Evolutionary conservation across 345 rosid species (phyloP).

Genomic region (Streptanthus diversifolius): DNA sequence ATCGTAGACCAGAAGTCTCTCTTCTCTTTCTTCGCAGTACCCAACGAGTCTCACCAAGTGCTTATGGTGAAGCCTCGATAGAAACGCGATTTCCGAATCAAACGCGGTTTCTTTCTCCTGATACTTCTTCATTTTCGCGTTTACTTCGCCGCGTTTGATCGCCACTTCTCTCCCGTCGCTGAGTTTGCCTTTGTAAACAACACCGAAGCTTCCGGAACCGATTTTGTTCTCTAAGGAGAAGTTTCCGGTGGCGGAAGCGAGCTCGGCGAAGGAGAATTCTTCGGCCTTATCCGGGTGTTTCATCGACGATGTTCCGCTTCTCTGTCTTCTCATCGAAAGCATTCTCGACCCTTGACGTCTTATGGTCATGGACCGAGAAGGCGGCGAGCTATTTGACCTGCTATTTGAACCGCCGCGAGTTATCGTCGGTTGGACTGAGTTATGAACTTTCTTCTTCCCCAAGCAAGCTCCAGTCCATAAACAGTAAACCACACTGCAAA

Average conservation of each 20-base stretch:
- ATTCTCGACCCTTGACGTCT: constrained; percentile 73
- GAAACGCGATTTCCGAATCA: constrained; percentile 75
- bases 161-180: constrained; percentile 80
- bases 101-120: constrained; percentile 94
- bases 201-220: constrained; percentile 87
- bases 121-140: constrained; percentile 54
- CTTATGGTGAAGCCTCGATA: constrained; percentile 86
- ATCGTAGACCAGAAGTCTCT: constrained; percentile 81
- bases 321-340: constrained; percentile 67
- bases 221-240: constrained; percentile 78
- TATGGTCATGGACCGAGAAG: constrained; percentile 62
- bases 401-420: constrained; percentile 57
- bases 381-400: constrained; percentile 51
- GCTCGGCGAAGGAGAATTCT: constrained; percentile 63
- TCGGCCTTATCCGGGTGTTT: constrained; percentile 78
- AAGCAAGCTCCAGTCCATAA: constrained; percentile 77
- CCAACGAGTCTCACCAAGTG: constrained; percentile 89
- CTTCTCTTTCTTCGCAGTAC: constrained; percentile 77
- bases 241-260: constrained; percentile 66
- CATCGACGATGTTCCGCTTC: constrained; percentile 83
- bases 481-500: constrained; percentile 60
- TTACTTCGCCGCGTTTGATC: constrained; percentile 79
- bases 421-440: constrained; percentile 90
- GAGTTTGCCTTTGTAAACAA: constrained; percentile 75
- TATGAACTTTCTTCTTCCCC: constrained; percentile 79